Evolutionary conservation across 2,329 filamentous ascomycete species (phyloP).

Genomic region (Botrytis deweyae): DNA sequence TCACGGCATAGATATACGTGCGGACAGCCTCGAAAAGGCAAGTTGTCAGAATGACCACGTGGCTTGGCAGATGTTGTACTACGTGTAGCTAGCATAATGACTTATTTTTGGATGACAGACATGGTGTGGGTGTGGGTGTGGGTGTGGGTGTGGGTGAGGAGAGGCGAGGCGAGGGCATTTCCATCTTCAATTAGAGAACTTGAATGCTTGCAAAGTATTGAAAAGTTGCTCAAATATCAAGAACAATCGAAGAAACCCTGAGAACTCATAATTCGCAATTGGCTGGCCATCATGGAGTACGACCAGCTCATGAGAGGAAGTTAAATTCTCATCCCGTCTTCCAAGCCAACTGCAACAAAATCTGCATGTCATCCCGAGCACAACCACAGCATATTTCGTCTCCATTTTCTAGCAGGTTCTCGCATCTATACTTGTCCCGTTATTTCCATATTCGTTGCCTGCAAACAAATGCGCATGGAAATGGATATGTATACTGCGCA

Average conservation of each 20-base stretch:
- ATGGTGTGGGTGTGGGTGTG: not conserved
- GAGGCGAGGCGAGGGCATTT: not conserved
- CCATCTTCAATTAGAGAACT: not conserved
- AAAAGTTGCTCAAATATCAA: not conserved
- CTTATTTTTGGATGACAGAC: not conserved
- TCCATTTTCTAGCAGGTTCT: not conserved
- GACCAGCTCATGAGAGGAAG: not conserved
- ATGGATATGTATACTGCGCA: not conserved
- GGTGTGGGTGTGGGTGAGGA: not conserved
- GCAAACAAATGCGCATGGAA: not conserved
- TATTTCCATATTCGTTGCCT: constrained; percentile 18
- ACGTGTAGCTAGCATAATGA: not conserved
- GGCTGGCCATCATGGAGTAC: not conserved
- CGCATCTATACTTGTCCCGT: not conserved
- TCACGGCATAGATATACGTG: constrained; percentile 9
- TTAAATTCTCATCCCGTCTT: not conserved
- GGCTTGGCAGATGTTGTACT: constrained; percentile 7
- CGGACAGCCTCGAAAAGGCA: not conserved
- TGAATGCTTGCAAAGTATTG: not conserved
- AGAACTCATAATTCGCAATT: not conserved
- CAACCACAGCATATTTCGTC: constrained; percentile 10
- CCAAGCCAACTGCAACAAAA: constrained; percentile 7
- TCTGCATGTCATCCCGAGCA: constrained; percentile 16
- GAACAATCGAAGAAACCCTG: not conserved
- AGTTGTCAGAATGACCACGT: constrained; percentile 14